Base-by-base conservation (phyloP, 108 stramenopile genomes). In the Cyclotella sp. region DNA sequence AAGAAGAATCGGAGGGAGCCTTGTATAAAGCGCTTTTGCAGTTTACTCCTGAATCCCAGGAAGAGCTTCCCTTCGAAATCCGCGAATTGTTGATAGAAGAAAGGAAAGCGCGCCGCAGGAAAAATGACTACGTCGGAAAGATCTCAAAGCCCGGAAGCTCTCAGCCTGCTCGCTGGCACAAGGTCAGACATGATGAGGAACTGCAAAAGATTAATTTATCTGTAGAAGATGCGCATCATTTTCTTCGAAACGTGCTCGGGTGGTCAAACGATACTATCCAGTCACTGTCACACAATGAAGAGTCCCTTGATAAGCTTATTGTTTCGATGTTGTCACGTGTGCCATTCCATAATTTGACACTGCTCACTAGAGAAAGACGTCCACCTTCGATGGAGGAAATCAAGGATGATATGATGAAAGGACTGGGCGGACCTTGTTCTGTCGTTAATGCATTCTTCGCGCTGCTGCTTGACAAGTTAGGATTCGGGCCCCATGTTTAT, bases 391-490 rank as follows among this genome's bases (percentile, higher is more conserved):
- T 47, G 45, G 14, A 8, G 9, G 64, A 66, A 66, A 66, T 66
- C n/a, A 66, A 66, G 22, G 26, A 66, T 11, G 64, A 66, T 27
- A 66, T 66, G 64, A 66, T 66, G 64, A 26, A 16, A 26, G 64
- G 64, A 1, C 24, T 66, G 10, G 64, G 64, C 2, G 64, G 64
- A 47, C 64, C 64, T 1, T 66, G 64, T 47, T 45, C 64, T 7
- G 64, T 66, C 30, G 64, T 66, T 19, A 66, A 66, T 44, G 44
- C 64, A 45, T 66, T 66, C 24, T 66, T 66, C 45, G 44, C 64
- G 4, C 1, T 66, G 5, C 14, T 66, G 0, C 45, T 66, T 22
- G 46, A 47, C 30, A 26, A 24, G 14, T 47, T 66, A 44, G 64
- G 64, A 3, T 66, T 66, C 46, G 62, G 62, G 4, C 64, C 64